Base-by-base conservation (phyloP, 106 monocot species). In the Dendrobium catenatum region DNA sequence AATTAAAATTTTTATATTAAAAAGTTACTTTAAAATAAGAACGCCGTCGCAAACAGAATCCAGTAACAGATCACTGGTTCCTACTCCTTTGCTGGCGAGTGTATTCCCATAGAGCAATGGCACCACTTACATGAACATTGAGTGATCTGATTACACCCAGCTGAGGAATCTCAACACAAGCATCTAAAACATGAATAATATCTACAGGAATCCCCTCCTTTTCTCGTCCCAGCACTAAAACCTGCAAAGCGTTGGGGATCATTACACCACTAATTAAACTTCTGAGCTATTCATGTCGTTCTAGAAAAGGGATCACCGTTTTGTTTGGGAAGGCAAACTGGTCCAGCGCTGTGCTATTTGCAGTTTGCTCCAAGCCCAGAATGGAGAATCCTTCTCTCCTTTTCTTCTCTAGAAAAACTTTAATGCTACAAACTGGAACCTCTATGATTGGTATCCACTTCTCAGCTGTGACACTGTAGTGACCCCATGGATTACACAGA, bases 61-160 rank as follows among this genome's bases (percentile, higher is more conserved):
- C 48, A 48, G 7, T 6, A 48, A 48, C 7, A 11, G 0, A 77
- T 80, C 56, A 86, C 20, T n/a, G 55, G 22, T 81, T 42, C 16
- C 73, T 84, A 1, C 67, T 78, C 79, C 87, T 89, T 77, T 90
- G 91, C 79, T 96, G 93, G 79, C 96, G 80, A 49, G 93, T 96
- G 77, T 96, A 96, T 72, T 94, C 94, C 92, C 96, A 94, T 59
- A 96, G 79, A 80, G 94, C 96, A 72, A 96, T 96, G 55, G 96
- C 94, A 41, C 96, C 94, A 55, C 96, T 96, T n/a, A 96, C 96
- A 83, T 96, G 96, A 81, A 96, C 96, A 80, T 96, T 96, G 18
- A 92, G 90, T 6, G 96, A 96, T 64, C 93, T 93, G 75, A 96
- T 80, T 76, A 93, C 82, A 9, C 96, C 96, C 24, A 93, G 80